These are phyloP conservation scores for Petunia secreta DNA, from an alignment of 257 asterid genomes.

Conservation along the genomic window DNA sequence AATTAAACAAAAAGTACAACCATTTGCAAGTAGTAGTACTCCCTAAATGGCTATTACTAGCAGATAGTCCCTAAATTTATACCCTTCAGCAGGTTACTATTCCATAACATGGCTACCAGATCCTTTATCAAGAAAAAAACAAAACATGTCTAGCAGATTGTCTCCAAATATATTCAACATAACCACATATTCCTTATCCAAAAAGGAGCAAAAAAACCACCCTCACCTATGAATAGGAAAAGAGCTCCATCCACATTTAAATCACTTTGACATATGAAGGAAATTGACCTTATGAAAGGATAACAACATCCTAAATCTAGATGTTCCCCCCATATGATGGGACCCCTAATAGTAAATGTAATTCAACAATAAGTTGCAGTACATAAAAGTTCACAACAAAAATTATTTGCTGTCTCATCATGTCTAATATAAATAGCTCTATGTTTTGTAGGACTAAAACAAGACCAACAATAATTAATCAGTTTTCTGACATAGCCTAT, in stretches of 20 bases:
- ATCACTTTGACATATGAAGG: background rate
- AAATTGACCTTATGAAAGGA: background rate
- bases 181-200: background rate
- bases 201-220: background rate
- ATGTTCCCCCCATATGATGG: background rate
- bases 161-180: background rate
- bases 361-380: constrained; percentile 10
- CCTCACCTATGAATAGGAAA: constrained; percentile 1
- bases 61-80: background rate
- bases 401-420: background rate
- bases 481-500: background rate
- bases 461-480: constrained; percentile 5
- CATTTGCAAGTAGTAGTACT: background rate
- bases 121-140: background rate
- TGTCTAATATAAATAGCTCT: constrained; percentile 4
- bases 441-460: constrained; percentile 16
- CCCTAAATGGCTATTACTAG: constrained; percentile 2
- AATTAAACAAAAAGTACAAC: background rate
- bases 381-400: background rate
- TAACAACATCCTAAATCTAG: background rate
- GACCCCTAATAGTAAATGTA: constrained; percentile 15
- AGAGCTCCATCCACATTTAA: constrained; percentile 3
- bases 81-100: background rate
- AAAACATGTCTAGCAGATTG: background rate
- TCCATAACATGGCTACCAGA: background rate